Base-by-base conservation (phyloP, 1,284 basidiomycete genomes). In the Trichosporon coremiiforme region DNA sequence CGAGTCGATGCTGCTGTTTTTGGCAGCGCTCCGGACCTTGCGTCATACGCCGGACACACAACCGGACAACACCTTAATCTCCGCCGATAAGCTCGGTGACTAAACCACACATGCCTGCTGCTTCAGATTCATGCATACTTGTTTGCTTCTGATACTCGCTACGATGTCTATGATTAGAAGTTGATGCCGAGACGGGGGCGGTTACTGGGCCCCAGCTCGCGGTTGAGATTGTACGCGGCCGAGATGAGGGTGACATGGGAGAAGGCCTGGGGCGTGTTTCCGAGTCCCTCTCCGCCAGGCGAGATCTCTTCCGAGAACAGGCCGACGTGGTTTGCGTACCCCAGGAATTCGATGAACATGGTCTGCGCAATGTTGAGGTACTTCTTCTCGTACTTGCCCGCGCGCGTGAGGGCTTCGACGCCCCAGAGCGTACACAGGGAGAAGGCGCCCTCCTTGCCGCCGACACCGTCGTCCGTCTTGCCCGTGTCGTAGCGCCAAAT, bases 401-500 rank as follows among this genome's bases (percentile, higher is more conserved):
- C 94, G 2, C 94, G 87, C 0, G 92, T 92, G 70, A 95, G 84
- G 0, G 93, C 93, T 78, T 96, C 94, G 65, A 95, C 86, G 73
- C 91, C 90, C 92, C 92, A 79, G 47, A 75, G 74, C 7, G 76
- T 79, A 69, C 76, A 80, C 50, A 86, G 73, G 1, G 82, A 81
- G 75, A 85, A 86, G 0, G 84, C 82, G n/a, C 94, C 94, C 82
- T 95, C 94, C 74, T 94, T 92, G 0, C 95, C 94, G 5, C 94
- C 94, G 20, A 96, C 92, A 7, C 94, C 95, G 78, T 96, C 95
- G 70, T 93, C 90, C 0, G 91, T 88, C 79, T 91, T 90, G 35
- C 80, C 84, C 12, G 91, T 90, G 78, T 96, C 92, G 90, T 93
- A 83, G 53, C 84, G 78, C 75, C 84, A 85, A 35, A 85, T 82